Evolutionary conservation across 2,329 filamentous ascomycete species (phyloP).

Genomic region (Penicillium rolfsii): DNA sequence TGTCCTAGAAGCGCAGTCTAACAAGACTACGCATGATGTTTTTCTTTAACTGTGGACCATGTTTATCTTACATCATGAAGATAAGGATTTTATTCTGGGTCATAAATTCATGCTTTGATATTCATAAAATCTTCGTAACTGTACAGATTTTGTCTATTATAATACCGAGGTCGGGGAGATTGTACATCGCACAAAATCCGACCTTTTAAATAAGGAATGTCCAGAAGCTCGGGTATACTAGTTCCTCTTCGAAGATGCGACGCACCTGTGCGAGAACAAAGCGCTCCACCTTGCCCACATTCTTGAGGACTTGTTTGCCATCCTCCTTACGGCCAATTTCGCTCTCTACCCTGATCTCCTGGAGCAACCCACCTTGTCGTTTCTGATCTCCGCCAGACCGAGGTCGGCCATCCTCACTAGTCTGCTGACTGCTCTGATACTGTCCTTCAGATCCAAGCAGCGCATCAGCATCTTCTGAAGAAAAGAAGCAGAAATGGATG

Average conservation of each 20-base stretch:
- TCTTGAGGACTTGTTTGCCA: constrained; percentile 93
- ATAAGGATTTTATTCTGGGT: constrained; percentile 14
- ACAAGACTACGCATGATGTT: not conserved
- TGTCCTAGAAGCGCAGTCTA: constrained; percentile 5
- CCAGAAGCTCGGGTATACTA: constrained; percentile 98
- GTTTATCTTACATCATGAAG: constrained; percentile 17
- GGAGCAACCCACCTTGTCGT: constrained; percentile 74
- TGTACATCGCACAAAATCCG: not conserved
- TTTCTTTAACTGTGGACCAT: constrained; percentile 10
- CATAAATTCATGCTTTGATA: constrained; percentile 19
- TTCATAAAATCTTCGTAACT: constrained; percentile 25
- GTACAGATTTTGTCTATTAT: constrained; percentile 11
- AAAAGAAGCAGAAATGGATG: constrained; percentile 92
- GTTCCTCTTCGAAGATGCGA: constrained; percentile 96
- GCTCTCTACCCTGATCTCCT: constrained; percentile 94
- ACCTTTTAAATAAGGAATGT: constrained; percentile 78
- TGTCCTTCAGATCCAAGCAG: constrained; percentile 60
- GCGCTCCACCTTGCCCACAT: constrained; percentile 96
- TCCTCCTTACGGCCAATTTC: constrained; percentile 93
- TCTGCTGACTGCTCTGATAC: constrained; percentile 34
- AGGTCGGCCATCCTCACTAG: constrained; percentile 36
- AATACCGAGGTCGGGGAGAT: not conserved
- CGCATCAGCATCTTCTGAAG: constrained; percentile 84
- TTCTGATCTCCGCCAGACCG: constrained; percentile 42
- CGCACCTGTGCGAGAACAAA: constrained; percentile 97